A percentile compares a stretch with the other conserved stretches of the same genome.
These are phyloP conservation scores for Mercurialis annua DNA, from an alignment of 345 rosid genomes.

Conservation along the genomic window DNA sequence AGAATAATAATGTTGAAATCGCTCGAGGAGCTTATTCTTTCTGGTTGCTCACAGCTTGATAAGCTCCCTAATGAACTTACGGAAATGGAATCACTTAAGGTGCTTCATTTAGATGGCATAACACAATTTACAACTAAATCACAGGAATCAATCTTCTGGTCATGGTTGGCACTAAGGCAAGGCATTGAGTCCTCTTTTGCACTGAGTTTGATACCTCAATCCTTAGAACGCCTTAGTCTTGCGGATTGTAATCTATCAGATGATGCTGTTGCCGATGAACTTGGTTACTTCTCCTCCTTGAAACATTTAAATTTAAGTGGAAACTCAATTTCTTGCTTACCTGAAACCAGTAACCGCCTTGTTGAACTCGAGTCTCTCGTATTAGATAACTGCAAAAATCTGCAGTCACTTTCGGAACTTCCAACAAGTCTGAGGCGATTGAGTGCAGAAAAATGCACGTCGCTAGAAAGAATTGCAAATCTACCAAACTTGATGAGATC, in stretches of 20 bases:
- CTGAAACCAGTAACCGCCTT: constrained; percentile 10
- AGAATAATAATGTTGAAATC: constrained; percentile 9
- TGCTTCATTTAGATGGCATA: constrained; percentile 17
- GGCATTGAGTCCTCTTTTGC: constrained; percentile 6
- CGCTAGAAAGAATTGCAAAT: background rate
- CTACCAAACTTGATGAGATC: constrained; percentile 3
- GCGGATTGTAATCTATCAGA: constrained; percentile 17
- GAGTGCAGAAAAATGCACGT: background rate
- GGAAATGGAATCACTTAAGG: constrained; percentile 20
- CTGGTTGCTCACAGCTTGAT: constrained; percentile 26
- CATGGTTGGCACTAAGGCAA: constrained; percentile 11
- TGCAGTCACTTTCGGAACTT: constrained; percentile 16
- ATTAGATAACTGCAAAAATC: constrained; percentile 4
- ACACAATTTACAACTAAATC: background rate
- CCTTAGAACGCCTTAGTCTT: constrained; percentile 17
- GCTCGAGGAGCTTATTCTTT: constrained; percentile 20
- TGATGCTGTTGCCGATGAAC: constrained; percentile 7
- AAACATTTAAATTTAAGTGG: constrained; percentile 10
- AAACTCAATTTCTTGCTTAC: constrained; percentile 16
- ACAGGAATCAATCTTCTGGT: constrained; percentile 18
- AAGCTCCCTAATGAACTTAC: constrained; percentile 7
- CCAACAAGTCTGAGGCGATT: constrained; percentile 10
- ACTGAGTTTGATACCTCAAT: constrained; percentile 8
- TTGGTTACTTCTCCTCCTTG: constrained; percentile 12
- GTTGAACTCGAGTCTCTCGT: constrained; percentile 13